Evolutionary conservation across 441 rosid genomes (phyloP).

Genomic region (Manihot esculenta): DNA sequence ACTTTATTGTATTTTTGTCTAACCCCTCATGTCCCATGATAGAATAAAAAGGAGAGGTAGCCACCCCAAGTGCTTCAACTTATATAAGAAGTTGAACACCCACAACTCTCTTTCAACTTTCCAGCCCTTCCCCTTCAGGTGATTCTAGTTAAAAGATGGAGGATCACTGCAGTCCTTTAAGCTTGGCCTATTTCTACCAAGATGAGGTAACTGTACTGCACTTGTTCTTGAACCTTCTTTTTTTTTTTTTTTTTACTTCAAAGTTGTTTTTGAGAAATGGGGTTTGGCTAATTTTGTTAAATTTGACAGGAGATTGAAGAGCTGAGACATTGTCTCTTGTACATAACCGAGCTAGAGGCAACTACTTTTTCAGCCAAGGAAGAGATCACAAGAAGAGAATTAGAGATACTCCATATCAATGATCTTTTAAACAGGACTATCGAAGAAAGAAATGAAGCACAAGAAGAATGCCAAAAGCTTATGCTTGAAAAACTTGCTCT

Average conservation of each 20-base stretch:
- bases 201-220: slow-evolving; percentile 37
- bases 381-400: slow-evolving; percentile 55
- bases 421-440: slow-evolving; percentile 43
- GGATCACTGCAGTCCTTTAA: slow-evolving; percentile 44
- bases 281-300: not conserved
- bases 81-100: slow-evolving; percentile 33
- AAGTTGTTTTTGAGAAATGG: not conserved
- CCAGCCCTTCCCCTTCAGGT: not conserved
- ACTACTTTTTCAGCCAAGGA: slow-evolving; percentile 56
- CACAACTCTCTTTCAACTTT: not conserved
- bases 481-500: slow-evolving; percentile 44
- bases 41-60: slow-evolving; percentile 3
- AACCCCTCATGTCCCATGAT: slow-evolving; percentile 35
- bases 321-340: slow-evolving; percentile 46
- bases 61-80: slow-evolving; percentile 13
- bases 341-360: slow-evolving; percentile 62
- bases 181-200: slow-evolving; percentile 37
- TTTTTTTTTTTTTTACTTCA: not conserved
- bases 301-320: slow-evolving; percentile 59
- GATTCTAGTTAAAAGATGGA: slow-evolving; percentile 36
- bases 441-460: slow-evolving; percentile 63
- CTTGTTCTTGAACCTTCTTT: not conserved
- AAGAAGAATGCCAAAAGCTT: slow-evolving; percentile 41
- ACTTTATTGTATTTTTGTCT: slow-evolving; percentile 24
- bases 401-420: slow-evolving; percentile 49